Evolutionary conservation across 2,329 filamentous ascomycete genomes (phyloP).

Genomic region (Aspergillus candidus): DNA sequence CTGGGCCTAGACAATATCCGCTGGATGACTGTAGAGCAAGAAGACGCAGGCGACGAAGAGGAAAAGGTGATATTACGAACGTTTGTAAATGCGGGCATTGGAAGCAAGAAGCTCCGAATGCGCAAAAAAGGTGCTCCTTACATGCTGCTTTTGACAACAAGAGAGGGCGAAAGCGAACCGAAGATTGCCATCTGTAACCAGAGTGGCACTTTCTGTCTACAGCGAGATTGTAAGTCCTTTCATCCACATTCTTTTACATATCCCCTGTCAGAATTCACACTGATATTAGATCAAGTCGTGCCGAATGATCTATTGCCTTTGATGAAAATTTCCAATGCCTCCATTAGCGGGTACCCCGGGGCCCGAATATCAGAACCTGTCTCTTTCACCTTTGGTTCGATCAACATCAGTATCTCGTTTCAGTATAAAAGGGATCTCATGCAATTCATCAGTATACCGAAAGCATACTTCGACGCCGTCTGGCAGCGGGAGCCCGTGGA

Average conservation of each 20-base stretch:
- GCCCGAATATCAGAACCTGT: constrained; percentile 21
- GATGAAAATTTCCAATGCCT: constrained; percentile 14
- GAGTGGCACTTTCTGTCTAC: constrained; percentile 25
- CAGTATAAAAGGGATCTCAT: constrained; percentile 22
- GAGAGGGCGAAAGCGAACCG: constrained; percentile 27
- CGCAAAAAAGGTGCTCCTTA: constrained; percentile 27
- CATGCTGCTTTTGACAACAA: constrained; percentile 26
- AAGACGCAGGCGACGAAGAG: constrained; percentile 27
- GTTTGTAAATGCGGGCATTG: constrained; percentile 30
- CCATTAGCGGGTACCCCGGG: constrained; percentile 12
- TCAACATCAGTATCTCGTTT: constrained; percentile 23
- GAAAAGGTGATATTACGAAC: constrained; percentile 25
- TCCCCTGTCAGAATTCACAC: background rate
- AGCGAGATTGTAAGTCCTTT: constrained; percentile 22
- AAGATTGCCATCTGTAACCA: constrained; percentile 30
- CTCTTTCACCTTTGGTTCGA: constrained; percentile 20
- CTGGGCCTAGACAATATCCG: constrained; percentile 19
- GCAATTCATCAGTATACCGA: constrained; percentile 27
- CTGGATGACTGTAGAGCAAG: constrained; percentile 26
- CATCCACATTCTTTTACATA: too few species aligned
- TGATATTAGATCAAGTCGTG: constrained; percentile 10
- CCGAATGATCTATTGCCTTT: constrained; percentile 18
- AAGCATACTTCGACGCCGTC: constrained; percentile 27
- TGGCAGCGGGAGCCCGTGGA: constrained; percentile 26
- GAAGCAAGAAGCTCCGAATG: constrained; percentile 25